Evolutionary conservation across 176 grass and related monocot genomes (phyloP).

Genomic region (Carex scoparia): DNA sequence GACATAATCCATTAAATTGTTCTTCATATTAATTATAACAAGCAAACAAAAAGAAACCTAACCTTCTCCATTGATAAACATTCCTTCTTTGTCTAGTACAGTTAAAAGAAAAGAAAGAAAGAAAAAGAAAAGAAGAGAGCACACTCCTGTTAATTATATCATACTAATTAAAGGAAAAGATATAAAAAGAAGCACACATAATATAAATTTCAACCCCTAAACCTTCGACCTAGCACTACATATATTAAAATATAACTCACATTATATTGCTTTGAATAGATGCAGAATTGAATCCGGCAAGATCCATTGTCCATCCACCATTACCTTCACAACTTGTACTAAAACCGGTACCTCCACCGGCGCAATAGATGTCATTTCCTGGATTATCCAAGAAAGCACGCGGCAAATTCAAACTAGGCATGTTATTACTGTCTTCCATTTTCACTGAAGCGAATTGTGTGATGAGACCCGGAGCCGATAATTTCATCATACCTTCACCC

Average conservation of each 20-base stretch:
- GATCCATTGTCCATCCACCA: slow-evolving; percentile 57
- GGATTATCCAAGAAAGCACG: slow-evolving; percentile 29
- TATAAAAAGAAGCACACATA: slow-evolving; percentile 16
- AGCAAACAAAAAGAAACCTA: slow-evolving; percentile 8
- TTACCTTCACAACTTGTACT: slow-evolving; percentile 13
- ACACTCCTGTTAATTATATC: slow-evolving; percentile 23
- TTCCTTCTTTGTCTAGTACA: slow-evolving; percentile 20
- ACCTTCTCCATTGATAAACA: slow-evolving; percentile 27
- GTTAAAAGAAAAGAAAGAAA: neutral
- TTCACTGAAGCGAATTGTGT: slow-evolving; percentile 87
- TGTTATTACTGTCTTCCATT: slow-evolving; percentile 66
- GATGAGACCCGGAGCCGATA: slow-evolving; percentile 56
- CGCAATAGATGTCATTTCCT: slow-evolving; percentile 72
- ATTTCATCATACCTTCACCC: slow-evolving; percentile 46
- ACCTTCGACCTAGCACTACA: slow-evolving; percentile 20
- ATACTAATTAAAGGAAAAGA: slow-evolving; percentile 21
- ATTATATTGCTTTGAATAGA: slow-evolving; percentile 70
- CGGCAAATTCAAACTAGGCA: slow-evolving; percentile 12
- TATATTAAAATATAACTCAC: slow-evolving; percentile 29
- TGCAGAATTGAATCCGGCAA: slow-evolving; percentile 77
- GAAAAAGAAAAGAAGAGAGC: neutral
- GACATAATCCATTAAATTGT: slow-evolving; percentile 16
- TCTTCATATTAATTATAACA: slow-evolving; percentile 27
- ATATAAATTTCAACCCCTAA: slow-evolving; percentile 18
- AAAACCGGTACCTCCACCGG: neutral